Percentiles rank a stretch among this genome's conserved stretches.
These are phyloP conservation scores for Asclepias syriaca DNA, from an alignment of 257 asterid genomes.

Conservation along the genomic window DNA sequence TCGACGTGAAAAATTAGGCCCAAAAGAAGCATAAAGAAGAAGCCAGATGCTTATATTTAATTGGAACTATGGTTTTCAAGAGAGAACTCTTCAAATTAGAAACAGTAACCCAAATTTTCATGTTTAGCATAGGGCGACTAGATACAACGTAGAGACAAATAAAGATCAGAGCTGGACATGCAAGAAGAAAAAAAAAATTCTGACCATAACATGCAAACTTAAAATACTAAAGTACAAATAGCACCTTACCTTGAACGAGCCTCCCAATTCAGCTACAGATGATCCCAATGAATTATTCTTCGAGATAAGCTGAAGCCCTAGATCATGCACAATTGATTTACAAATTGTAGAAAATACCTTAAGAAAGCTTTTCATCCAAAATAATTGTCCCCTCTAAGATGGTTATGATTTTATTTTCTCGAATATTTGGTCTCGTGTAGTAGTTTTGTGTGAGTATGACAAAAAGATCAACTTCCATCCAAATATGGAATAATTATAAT, in stretches of 20 bases:
- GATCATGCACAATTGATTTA: slow-evolving; percentile 19
- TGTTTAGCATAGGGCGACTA: not conserved
- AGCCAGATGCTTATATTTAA: not conserved
- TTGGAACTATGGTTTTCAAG: not conserved
- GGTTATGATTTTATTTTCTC: not conserved
- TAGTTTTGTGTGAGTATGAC: not conserved
- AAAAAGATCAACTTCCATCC: not conserved
- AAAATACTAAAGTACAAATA: slow-evolving; percentile 12
- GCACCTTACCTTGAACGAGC: slow-evolving; percentile 53
- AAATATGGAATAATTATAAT: not conserved
- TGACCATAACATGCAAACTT: not conserved
- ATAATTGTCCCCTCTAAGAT: not conserved
- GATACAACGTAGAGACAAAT: not conserved
- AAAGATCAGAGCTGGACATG: not conserved
- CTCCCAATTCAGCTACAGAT: slow-evolving; percentile 62
- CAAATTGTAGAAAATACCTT: not conserved
- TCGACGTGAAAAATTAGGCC: not conserved
- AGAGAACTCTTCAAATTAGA: not conserved
- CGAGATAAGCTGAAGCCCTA: slow-evolving; percentile 53
- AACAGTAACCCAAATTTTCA: not conserved
- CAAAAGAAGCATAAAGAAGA: not conserved
- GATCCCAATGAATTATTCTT: slow-evolving; percentile 40
- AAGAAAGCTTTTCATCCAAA: not conserved
- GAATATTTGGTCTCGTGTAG: not conserved
- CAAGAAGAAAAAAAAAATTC: not conserved